These are phyloP conservation scores for Zygosaccharomyces kombuchaensis DNA, from an alignment of 805 yeast genomes.

Conservation along the genomic window DNA sequence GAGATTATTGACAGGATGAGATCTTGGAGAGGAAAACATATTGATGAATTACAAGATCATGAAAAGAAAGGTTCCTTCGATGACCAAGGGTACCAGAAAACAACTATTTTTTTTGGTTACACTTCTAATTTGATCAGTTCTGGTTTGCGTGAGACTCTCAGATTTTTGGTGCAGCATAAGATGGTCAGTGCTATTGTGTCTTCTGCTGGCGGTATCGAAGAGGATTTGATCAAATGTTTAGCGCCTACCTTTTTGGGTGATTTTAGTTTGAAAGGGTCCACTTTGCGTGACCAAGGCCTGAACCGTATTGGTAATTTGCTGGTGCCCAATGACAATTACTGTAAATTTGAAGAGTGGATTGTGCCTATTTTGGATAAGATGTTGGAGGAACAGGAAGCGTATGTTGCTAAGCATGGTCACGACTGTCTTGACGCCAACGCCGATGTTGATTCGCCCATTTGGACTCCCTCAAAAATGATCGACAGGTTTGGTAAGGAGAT, in stretches of 20 bases:
- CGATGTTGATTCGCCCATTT: slow-evolving; percentile 48
- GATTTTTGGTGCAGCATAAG: slow-evolving; percentile 87
- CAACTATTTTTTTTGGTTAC: slow-evolving; percentile 93
- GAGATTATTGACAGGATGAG: slow-evolving; percentile 92
- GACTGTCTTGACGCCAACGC: slow-evolving; percentile 52
- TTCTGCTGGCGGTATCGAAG: slow-evolving; percentile 98
- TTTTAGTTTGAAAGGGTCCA: slow-evolving; percentile 73
- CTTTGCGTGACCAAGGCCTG: slow-evolving; percentile 89
- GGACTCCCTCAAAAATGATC: slow-evolving; percentile 94
- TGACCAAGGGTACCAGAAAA: slow-evolving; percentile 69
- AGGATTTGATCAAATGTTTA: slow-evolving; percentile 90
- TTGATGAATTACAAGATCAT: slow-evolving; percentile 63
- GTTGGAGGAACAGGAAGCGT: slow-evolving; percentile 82
- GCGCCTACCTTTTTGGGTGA: slow-evolving; percentile 97
- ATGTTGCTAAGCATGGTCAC: slow-evolving; percentile 49
- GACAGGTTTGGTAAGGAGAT: slow-evolving; percentile 94
- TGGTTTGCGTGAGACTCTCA: slow-evolving; percentile 86
- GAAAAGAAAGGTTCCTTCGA: slow-evolving; percentile 72
- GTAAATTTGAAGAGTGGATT: slow-evolving; percentile 97
- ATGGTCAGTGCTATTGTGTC: slow-evolving; percentile 94
- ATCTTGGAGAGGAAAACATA: slow-evolving; percentile 82
- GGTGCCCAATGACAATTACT: slow-evolving; percentile 97
- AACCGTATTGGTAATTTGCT: slow-evolving; percentile 95
- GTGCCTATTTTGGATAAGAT: slow-evolving; percentile 86
- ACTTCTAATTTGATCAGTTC: slow-evolving; percentile 94